A percentile compares a stretch with the other conserved stretches of the same genome.
Conservation (phyloP, 148 eudicot genomes). For the Limonium bicolor region DNA sequence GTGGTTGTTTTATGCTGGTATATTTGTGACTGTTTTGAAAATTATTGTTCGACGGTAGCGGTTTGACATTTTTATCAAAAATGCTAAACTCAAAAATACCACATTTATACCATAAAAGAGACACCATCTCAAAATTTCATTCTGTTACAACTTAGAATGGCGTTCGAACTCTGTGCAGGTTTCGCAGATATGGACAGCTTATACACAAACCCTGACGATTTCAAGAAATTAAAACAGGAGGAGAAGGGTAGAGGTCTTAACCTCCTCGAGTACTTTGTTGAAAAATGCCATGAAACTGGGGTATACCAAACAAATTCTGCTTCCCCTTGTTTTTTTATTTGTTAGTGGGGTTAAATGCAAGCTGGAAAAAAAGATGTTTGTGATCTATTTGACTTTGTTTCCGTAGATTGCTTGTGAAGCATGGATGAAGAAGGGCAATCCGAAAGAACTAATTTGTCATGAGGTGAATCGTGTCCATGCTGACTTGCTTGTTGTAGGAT, state of each 20-base stretch:
- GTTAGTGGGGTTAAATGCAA: neutral
- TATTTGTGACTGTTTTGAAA: too few relatives aligned
- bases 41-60: too few relatives aligned
- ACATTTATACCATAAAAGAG: too few relatives aligned
- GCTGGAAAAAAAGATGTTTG: neutral
- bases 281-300: conserved; percentile 69
- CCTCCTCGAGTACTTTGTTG: conserved; percentile 74
- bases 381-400: neutral
- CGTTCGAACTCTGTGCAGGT: too few relatives aligned
- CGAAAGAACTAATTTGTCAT: conserved; percentile 66
- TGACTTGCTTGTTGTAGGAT: conserved; percentile 76
- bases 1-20: too few relatives aligned
- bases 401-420: conserved; percentile 76
- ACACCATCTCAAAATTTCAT: too few relatives aligned
- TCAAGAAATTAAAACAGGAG: conserved; percentile 33
- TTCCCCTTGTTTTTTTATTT: neutral
- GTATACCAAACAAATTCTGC: conserved; percentile 20
- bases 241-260: conserved; percentile 57
- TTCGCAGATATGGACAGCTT: conserved; percentile 78
- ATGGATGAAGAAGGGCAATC: conserved; percentile 73
- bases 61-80: too few relatives aligned
- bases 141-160: too few relatives aligned
- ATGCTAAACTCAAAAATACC: too few relatives aligned
- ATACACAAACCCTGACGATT: conserved; percentile 84
- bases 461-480: conserved; percentile 70